phyloP scores from a whole-genome alignment of 73 alveolate genomes.

The Paramecium primaurelia region DNA sequence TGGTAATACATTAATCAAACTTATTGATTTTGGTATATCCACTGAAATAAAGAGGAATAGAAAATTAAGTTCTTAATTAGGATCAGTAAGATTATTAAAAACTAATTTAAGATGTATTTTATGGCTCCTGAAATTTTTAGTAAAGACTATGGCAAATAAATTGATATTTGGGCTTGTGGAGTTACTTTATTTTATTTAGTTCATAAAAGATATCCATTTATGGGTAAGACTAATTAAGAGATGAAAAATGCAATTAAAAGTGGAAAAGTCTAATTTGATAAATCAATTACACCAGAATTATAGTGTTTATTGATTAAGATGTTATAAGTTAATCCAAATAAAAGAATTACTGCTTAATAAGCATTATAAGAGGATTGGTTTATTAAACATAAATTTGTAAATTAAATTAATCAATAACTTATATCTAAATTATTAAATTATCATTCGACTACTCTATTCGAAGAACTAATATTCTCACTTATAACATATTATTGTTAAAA shows the following conservation, averaged over 20 bases:
- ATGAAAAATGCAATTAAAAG: not conserved
- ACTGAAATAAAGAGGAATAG: not conserved
- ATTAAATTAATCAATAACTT: not conserved
- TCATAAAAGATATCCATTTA: constrained; percentile 59
- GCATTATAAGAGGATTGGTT: not conserved
- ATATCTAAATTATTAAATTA: not conserved
- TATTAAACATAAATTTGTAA: not conserved
- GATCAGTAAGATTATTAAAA: not conserved
- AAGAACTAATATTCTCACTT: not conserved
- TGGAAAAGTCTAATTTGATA: not conserved
- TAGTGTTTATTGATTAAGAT: not conserved
- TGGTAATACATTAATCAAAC: not conserved
- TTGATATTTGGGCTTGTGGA: constrained; percentile 79
- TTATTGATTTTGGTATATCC: constrained; percentile 60
- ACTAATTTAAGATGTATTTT: not conserved
- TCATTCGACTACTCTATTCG: not conserved
- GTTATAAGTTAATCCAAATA: not conserved
- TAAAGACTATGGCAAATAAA: constrained; percentile 62
- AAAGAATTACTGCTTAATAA: not conserved
- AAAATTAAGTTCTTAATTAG: not conserved
- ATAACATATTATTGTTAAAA: not conserved
- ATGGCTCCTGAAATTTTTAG: constrained; percentile 66
- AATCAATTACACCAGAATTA: not conserved
- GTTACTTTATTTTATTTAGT: constrained; percentile 63
- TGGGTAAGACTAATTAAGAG: constrained; percentile 58